Evolutionary conservation across 106 monocot genomes (phyloP).

Genomic region (Chionographis japonica): DNA sequence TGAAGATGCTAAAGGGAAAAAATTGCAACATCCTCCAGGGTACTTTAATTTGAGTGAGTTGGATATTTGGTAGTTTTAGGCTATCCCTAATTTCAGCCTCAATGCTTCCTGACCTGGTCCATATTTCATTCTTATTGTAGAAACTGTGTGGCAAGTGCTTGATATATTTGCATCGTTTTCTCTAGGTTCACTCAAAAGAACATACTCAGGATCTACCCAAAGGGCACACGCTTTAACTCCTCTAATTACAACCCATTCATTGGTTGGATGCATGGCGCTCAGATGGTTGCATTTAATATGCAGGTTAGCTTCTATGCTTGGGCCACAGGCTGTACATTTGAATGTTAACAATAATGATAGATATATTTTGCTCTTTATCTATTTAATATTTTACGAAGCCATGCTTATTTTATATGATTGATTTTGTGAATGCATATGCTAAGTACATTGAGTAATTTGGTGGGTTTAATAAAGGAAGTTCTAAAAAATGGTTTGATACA

Average conservation of each 20-base stretch:
- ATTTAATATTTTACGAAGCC: not conserved
- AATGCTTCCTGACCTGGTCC: too few relatives aligned
- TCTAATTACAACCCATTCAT: slow-evolving; percentile 14
- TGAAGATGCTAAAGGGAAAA: too few relatives aligned
- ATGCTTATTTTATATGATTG: not conserved
- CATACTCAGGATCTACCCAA: slow-evolving; percentile 7
- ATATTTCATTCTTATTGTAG: too few relatives aligned
- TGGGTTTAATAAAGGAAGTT: too few relatives aligned
- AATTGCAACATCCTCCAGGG: too few relatives aligned
- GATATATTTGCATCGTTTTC: not conserved
- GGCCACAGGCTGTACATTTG: too few relatives aligned
- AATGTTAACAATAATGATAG: not conserved
- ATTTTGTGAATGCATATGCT: not conserved
- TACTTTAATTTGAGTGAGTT: too few relatives aligned
- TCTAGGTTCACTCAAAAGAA: slow-evolving; percentile 11
- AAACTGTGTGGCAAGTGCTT: not conserved
- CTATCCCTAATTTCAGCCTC: too few relatives aligned
- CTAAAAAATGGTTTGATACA: too few relatives aligned
- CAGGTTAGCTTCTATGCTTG: not conserved
- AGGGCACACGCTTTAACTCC: slow-evolving; percentile 5
- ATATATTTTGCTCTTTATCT: not conserved
- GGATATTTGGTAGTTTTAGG: too few relatives aligned
- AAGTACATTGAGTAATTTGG: too few relatives aligned
- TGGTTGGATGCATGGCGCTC: slow-evolving; percentile 6
- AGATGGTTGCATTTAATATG: slow-evolving; percentile 5